phyloP scores from a whole-genome alignment of 2,329 filamentous ascomycete species.

The Xylaria sp. region DNA sequence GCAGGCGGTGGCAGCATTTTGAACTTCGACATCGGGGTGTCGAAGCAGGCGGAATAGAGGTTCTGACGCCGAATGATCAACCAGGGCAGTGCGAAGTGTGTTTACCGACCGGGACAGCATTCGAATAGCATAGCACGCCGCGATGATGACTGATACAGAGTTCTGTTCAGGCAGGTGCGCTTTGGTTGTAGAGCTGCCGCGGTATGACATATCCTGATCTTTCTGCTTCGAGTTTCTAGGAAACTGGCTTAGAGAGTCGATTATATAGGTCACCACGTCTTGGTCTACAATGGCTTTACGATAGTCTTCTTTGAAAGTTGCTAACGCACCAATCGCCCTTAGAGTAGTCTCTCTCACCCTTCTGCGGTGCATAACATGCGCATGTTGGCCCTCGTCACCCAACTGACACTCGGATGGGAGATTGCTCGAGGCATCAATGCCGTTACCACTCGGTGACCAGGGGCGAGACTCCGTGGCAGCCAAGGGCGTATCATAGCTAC shows the following conservation, averaged over 20 bases:
- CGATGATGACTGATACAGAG: constrained; percentile 79
- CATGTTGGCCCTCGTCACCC: constrained; percentile 70
- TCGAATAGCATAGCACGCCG: constrained; percentile 83
- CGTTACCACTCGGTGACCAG: constrained; percentile 52
- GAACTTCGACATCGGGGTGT: constrained; percentile 80
- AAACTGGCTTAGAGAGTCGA: constrained; percentile 77
- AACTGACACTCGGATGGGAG: constrained; percentile 59
- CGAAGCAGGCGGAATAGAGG: constrained; percentile 81
- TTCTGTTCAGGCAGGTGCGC: constrained; percentile 67
- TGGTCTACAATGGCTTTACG: constrained; percentile 84
- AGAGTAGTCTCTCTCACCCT: constrained; percentile 80
- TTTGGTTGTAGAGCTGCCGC: constrained; percentile 42
- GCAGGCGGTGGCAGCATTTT: constrained; percentile 85
- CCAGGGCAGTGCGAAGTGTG: constrained; percentile 84
- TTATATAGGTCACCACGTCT: constrained; percentile 82
- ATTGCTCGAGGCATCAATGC: constrained; percentile 50
- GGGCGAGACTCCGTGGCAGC: constrained; percentile 47
- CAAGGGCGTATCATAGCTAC: constrained; percentile 61
- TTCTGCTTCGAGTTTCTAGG: constrained; percentile 63
- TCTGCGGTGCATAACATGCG: constrained; percentile 74
- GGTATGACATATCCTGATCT: constrained; percentile 39
- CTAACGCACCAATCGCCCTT: constrained; percentile 82
- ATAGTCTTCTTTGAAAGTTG: constrained; percentile 84
- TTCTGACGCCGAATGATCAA: constrained; percentile 83
- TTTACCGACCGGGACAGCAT: constrained; percentile 87